Conservation (phyloP, 176 grass and related monocot species). For the Musa acuminata region DNA sequence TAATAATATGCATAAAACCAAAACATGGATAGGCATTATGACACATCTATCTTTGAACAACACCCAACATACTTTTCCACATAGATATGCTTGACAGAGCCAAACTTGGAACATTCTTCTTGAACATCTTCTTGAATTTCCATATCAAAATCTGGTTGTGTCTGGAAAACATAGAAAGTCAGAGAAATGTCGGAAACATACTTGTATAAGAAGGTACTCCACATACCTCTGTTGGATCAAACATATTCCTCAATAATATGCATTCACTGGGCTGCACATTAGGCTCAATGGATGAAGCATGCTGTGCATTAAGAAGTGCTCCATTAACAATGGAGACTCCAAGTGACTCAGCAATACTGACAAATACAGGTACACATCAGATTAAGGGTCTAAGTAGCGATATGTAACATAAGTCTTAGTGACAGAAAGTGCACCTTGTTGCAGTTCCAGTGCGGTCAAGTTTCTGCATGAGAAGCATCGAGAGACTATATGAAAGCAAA, state of each 20-base stretch:
- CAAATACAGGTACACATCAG: background rate
- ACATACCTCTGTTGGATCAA: constrained; percentile 8
- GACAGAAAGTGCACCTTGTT: background rate
- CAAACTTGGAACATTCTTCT: constrained; percentile 16
- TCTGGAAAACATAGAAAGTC: background rate
- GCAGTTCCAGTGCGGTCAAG: constrained; percentile 2
- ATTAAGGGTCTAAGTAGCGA: background rate
- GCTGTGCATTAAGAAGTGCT: background rate
- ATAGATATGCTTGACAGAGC: background rate
- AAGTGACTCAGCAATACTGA: constrained; percentile 3
- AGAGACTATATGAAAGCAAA: background rate
- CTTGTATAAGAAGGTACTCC: background rate
- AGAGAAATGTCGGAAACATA: background rate
- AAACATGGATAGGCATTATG: too few species aligned
- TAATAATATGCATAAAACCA: too few species aligned
- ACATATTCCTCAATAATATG: constrained; percentile 18
- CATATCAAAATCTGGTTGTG: constrained; percentile 13
- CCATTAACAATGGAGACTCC: constrained; percentile 1
- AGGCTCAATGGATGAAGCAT: background rate
- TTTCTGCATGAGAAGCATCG: constrained; percentile 15
- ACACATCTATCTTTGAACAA: background rate
- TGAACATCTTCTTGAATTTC: constrained; percentile 9
- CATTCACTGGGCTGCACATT: constrained; percentile 3
- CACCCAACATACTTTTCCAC: background rate
- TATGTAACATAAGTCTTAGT: background rate